phyloP scores from a whole-genome alignment of 306 rosid genomes.

The Cucurbita ficifolia region DNA sequence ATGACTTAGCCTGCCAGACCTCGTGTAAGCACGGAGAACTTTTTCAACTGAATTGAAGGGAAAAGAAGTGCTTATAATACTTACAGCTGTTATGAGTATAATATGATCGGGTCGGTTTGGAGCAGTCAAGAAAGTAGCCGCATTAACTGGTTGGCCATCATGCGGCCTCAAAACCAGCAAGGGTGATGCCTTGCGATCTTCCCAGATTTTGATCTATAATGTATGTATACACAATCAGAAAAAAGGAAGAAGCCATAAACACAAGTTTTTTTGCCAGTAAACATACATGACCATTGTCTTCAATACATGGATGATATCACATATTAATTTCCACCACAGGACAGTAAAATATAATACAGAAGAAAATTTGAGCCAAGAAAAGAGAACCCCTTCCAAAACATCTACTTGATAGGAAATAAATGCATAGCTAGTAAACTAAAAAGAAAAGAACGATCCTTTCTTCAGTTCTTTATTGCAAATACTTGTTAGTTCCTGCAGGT shows the following conservation, averaged over 20 bases:
- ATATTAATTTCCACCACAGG: neutral
- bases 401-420: neutral
- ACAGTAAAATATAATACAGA: neutral
- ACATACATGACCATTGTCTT: neutral
- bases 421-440: neutral
- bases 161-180: conserved; percentile 70
- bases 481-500: neutral
- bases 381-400: neutral
- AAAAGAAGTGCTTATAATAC: conserved; percentile 4
- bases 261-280: neutral
- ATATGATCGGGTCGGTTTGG: conserved; percentile 84
- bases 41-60: neutral
- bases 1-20: neutral
- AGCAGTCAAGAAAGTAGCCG: conserved; percentile 76
- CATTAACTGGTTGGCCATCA: conserved; percentile 77
- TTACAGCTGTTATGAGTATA: conserved; percentile 80
- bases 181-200: conserved; percentile 74
- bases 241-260: neutral
- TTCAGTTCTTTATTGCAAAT: neutral
- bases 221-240: neutral
- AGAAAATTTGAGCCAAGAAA: neutral
- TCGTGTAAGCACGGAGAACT: neutral
- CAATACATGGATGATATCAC: neutral
- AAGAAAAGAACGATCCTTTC: neutral
- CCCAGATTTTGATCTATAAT: conserved; percentile 84